Evolutionary conservation across 23 red algal genomes (phyloP).

Genomic region (Chondrus crispus): DNA sequence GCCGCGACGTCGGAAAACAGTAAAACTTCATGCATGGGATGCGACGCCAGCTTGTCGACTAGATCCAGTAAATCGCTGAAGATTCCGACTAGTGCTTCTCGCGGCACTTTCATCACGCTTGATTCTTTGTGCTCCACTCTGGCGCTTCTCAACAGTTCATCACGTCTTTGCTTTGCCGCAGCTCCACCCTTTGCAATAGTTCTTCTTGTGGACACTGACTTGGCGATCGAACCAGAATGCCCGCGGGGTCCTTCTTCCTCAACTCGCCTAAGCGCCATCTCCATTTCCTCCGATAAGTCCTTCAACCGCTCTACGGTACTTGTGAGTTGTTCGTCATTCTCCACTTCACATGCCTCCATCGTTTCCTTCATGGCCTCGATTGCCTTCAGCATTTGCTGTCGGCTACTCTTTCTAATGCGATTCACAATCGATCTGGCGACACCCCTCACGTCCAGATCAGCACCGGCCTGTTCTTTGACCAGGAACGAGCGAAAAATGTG

Average conservation of each 20-base stretch:
- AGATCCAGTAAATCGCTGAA: neutral
- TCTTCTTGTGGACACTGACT: neutral
- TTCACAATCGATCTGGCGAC: neutral
- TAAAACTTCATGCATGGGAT: constrained; percentile 5
- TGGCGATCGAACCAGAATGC: neutral
- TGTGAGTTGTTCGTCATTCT: neutral
- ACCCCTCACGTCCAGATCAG: neutral
- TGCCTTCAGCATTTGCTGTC: neutral
- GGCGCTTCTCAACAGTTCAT: neutral
- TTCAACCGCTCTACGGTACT: neutral
- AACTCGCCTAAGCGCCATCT: too few species aligned
- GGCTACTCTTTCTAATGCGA: neutral
- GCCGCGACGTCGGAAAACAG: constrained; percentile 4
- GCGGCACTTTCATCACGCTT: neutral
- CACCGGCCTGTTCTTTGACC: neutral
- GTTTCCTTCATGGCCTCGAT: neutral
- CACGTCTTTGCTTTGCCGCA: neutral
- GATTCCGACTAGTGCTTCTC: neutral
- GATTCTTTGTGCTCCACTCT: neutral
- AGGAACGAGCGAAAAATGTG: neutral
- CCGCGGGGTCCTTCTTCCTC: neutral
- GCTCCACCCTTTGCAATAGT: neutral
- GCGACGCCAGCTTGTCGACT: neutral
- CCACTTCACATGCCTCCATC: neutral
- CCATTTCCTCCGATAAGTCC: neutral